These are phyloP conservation scores for Zasmidium citrigriseum DNA, from an alignment of 2,329 filamentous ascomycete species.

Conservation along the genomic window DNA sequence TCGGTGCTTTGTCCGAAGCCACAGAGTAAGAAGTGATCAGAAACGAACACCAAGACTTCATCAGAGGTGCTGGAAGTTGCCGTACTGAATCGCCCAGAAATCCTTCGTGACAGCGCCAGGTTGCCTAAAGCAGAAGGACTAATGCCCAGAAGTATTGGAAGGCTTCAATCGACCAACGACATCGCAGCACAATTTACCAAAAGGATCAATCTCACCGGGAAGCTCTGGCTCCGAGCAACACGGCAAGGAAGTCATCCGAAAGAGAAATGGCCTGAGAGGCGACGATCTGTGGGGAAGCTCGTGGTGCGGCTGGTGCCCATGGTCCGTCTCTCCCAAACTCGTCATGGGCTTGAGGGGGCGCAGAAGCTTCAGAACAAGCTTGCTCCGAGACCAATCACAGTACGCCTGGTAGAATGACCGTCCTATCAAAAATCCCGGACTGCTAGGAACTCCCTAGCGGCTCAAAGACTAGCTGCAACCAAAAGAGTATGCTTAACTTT, in stretches of 20 bases:
- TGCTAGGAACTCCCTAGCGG: background rate
- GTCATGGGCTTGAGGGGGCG: background rate
- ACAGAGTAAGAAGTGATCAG: too few species aligned
- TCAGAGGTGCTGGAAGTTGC: too few species aligned
- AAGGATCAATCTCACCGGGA: background rate
- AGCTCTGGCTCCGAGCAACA: background rate
- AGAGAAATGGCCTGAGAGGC: too few species aligned
- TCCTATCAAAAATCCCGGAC: background rate
- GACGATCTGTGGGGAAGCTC: background rate
- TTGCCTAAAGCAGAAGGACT: background rate
- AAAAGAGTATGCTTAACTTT: slow-evolving; percentile 16
- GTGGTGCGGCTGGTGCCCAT: background rate
- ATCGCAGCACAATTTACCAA: background rate
- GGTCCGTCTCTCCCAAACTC: background rate
- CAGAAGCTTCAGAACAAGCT: background rate
- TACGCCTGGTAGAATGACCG: background rate
- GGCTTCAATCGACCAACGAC: background rate
- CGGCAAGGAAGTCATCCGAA: background rate
- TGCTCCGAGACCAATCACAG: background rate
- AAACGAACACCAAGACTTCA: too few species aligned
- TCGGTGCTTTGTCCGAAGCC: too few species aligned
- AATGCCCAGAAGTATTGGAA: background rate
- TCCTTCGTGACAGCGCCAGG: background rate
- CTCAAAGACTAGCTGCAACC: background rate
- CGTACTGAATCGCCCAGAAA: too few species aligned